Conservation (phyloP, 352 stramenopile genomes). For the Phytophthora pisi region DNA sequence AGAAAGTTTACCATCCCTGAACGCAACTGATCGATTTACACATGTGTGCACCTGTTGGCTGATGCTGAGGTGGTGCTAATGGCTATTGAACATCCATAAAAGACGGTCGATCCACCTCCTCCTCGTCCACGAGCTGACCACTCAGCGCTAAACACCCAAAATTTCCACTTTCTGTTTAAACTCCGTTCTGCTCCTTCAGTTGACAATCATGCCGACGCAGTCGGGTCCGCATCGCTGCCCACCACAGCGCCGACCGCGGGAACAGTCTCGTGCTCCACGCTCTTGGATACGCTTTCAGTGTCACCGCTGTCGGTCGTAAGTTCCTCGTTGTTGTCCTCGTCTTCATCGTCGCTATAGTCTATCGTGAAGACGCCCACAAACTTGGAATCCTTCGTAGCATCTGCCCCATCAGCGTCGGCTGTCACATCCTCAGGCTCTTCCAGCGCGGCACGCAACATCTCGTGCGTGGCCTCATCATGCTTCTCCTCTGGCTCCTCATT, state of each 20-base stretch:
- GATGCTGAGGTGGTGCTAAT: not conserved
- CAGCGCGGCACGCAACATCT: conserved; percentile 45
- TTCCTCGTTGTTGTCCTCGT: conserved; percentile 40
- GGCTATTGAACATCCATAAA: conserved; percentile 28
- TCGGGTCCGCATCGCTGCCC: conserved; percentile 22
- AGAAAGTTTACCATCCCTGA: not conserved
- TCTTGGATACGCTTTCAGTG: conserved; percentile 14
- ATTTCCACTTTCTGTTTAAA: conserved; percentile 12
- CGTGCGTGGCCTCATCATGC: conserved; percentile 42
- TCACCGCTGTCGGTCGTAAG: conserved; percentile 1
- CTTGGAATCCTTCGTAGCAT: conserved; percentile 34
- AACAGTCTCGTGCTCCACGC: conserved; percentile 9
- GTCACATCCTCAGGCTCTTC: conserved; percentile 37
- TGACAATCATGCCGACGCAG: conserved; percentile 24
- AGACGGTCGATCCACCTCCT: conserved; percentile 4
- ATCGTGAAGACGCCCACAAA: conserved; percentile 85
- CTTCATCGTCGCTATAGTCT: conserved; percentile 81
- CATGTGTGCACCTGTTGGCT: conserved; percentile 10
- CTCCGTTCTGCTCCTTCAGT: conserved; percentile 6
- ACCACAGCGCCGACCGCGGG: conserved; percentile 16
- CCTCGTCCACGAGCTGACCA: conserved; percentile 4
- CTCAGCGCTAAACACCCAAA: conserved; percentile 23
- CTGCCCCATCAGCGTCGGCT: conserved; percentile 9
- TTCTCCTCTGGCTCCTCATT: conserved; percentile 54
- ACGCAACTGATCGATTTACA: conserved; percentile 32